Evolutionary conservation across 495 filamentous ascomycete genomes (phyloP).

Genomic region (Tirmania nivea): DNA sequence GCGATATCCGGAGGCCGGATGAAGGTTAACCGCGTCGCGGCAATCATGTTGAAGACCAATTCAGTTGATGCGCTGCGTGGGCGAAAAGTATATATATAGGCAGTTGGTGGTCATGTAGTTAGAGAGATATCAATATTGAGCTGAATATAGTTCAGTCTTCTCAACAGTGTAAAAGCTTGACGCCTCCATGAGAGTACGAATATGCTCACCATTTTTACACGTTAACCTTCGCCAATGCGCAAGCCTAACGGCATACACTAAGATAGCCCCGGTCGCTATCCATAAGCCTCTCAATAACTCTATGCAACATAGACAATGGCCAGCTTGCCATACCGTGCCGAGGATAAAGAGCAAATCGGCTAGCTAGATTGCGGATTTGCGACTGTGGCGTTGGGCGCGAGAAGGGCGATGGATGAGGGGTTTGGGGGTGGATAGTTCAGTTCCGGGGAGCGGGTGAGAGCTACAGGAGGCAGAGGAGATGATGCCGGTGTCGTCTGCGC

Average conservation of each 20-base stretch:
- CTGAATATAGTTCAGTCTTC: too few species aligned
- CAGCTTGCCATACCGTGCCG: conserved; percentile 52
- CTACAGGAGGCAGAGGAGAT: conserved; percentile 73
- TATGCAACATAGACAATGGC: conserved; percentile 37
- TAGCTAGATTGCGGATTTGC: conserved; percentile 52
- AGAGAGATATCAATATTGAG: too few species aligned
- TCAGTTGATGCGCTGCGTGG: too few species aligned
- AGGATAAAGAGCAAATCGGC: conserved; percentile 59
- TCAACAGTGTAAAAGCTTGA: too few species aligned
- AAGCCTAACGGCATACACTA: conserved; percentile 54
- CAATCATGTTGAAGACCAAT: too few species aligned
- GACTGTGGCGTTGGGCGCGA: conserved; percentile 52
- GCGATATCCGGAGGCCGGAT: too few species aligned
- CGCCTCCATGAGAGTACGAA: too few species aligned
- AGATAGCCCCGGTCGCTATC: conserved; percentile 59
- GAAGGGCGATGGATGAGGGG: conserved; percentile 58
- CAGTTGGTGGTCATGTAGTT: too few species aligned
- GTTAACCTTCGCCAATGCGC: conserved; percentile 61
- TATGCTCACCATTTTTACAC: too few species aligned
- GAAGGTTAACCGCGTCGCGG: too few species aligned
- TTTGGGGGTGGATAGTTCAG: conserved; percentile 45
- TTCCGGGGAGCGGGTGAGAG: conserved; percentile 27
- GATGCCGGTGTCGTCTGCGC: conserved; percentile 60
- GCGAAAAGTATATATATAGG: too few species aligned
- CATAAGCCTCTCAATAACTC: conserved; percentile 65